Conservation (phyloP, 1,284 basidiomycete species). For the Ceratobasidium theobromae region DNA sequence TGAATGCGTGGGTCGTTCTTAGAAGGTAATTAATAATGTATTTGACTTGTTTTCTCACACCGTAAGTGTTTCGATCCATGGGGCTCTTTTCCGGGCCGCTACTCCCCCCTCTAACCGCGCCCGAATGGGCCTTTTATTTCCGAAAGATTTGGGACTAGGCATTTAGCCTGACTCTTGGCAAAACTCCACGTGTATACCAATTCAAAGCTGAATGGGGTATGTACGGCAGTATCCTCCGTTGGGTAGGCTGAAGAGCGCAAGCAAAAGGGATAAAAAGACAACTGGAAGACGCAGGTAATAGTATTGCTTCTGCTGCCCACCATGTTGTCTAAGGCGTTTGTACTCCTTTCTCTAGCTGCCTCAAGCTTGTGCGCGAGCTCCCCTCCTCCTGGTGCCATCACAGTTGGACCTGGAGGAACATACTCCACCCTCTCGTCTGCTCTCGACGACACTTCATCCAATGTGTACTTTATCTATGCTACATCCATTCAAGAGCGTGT, state of each 20-base stretch:
- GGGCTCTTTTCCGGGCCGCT: too few species aligned
- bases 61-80: too few species aligned
- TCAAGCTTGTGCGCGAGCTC: constrained; percentile 1
- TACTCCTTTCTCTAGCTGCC: background rate
- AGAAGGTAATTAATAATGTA: too few species aligned
- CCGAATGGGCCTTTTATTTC: background rate
- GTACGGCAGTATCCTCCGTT: background rate
- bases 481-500: constrained; percentile 32
- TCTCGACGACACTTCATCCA: constrained; percentile 33
- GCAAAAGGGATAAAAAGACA: background rate
- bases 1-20: too few species aligned
- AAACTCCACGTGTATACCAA: background rate
- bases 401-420: constrained; percentile 30
- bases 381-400: constrained; percentile 21
- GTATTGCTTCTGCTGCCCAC: background rate
- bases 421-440: constrained; percentile 36
- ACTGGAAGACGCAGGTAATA: background rate
- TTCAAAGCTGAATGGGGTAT: background rate
- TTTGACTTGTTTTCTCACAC: too few species aligned
- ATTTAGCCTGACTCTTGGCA: background rate
- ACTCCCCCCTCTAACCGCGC: too few species aligned
- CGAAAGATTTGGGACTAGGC: background rate
- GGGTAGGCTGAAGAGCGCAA: background rate
- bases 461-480: constrained; percentile 34
- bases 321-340: background rate